Conservation (phyloP, 768 basidiomycete species). For the Leccinum longicurvipes region DNA sequence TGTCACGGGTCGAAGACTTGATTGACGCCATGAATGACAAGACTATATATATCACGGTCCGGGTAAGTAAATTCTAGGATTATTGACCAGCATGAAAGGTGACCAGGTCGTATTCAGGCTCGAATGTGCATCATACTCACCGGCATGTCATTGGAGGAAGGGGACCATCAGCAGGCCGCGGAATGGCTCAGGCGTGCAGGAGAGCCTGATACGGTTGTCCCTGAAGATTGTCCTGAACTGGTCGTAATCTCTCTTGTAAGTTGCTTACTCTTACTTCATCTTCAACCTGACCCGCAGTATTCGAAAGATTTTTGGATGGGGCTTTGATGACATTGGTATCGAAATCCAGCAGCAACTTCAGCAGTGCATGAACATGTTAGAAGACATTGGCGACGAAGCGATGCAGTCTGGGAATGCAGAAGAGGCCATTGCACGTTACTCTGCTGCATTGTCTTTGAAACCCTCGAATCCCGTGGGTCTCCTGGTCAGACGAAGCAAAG, state of each 20-base stretch:
- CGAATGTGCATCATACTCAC: conserved; percentile 3
- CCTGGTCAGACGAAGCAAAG: conserved; percentile 8
- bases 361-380: not conserved
- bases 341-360: not conserved
- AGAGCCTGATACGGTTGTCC: not conserved
- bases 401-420: not conserved
- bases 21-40: not conserved
- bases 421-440: not conserved
- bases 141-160: not conserved
- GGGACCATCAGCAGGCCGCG: not conserved
- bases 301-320: conserved; percentile 11
- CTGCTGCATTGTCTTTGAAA: not conserved
- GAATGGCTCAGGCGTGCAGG: not conserved
- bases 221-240: not conserved
- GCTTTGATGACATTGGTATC: not conserved
- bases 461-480: not conserved
- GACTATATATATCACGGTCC: not conserved
- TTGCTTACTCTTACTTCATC: accelerated
- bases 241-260: conserved; percentile 10
- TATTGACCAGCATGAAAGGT: not conserved
- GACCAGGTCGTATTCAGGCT: not conserved
- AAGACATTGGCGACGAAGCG: not conserved
- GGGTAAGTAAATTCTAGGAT: not conserved
- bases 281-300: not conserved
- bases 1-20: conserved; percentile 1